These are phyloP conservation scores for Carallia brachiata DNA, from an alignment of 345 rosid genomes.

Conservation along the genomic window DNA sequence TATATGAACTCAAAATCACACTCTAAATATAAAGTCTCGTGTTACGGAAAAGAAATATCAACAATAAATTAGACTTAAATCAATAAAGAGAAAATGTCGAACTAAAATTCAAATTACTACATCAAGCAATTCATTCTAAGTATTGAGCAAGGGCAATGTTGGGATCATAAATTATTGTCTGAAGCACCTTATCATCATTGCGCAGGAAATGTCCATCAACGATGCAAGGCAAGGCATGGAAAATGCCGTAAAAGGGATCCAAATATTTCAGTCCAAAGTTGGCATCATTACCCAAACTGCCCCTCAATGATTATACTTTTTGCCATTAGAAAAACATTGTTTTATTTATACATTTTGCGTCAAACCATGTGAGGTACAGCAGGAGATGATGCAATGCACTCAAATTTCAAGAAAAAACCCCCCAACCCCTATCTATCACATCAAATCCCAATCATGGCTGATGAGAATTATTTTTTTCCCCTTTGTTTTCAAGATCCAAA, in stretches of 20 bases:
- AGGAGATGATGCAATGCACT: slow-evolving; percentile 18
- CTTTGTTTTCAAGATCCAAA: background rate
- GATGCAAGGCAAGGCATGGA: slow-evolving; percentile 4
- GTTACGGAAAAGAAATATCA: too few species aligned
- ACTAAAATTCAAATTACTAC: too few species aligned
- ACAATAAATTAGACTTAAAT: too few species aligned
- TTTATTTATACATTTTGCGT: background rate
- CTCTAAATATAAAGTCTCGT: too few species aligned
- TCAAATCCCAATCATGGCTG: slow-evolving; percentile 8
- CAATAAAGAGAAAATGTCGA: too few species aligned
- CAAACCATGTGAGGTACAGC: background rate
- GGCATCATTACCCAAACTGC: slow-evolving; percentile 17
- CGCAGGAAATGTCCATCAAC: slow-evolving; percentile 16
- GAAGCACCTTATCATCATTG: slow-evolving; percentile 13
- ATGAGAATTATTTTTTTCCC: too few species aligned
- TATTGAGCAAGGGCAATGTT: slow-evolving; percentile 11
- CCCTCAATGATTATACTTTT: slow-evolving; percentile 28
- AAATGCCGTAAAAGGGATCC: background rate
- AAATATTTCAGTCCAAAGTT: too few species aligned
- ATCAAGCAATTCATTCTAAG: background rate
- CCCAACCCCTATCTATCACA: slow-evolving; percentile 1
- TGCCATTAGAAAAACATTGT: background rate
- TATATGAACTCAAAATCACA: too few species aligned
- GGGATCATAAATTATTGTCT: slow-evolving; percentile 17
- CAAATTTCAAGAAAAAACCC: background rate